These are phyloP conservation scores for Pichia norvegensis DNA, from an alignment of 1,139 yeast genomes.

Conservation along the genomic window DNA sequence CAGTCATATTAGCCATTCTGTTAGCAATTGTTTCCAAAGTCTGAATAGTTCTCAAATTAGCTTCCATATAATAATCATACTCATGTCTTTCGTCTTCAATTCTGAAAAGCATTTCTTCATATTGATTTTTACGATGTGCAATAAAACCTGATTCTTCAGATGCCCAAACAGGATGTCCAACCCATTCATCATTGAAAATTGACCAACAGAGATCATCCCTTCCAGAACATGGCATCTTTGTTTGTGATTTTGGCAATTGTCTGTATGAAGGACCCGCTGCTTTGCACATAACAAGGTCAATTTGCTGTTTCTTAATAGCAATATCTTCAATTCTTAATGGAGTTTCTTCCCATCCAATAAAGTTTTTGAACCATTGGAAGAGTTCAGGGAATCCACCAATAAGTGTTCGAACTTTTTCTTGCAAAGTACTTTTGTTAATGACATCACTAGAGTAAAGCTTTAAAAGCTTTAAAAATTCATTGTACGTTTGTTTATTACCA, in stretches of 20 bases:
- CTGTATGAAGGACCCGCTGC: slow-evolving; percentile 93
- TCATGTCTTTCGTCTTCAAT: slow-evolving; percentile 97
- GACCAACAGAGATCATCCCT: slow-evolving; percentile 99
- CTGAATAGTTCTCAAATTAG: slow-evolving; percentile 90
- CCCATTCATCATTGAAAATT: slow-evolving; percentile 97
- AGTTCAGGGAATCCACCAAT: slow-evolving; percentile 76
- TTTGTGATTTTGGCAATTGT: slow-evolving; percentile 86
- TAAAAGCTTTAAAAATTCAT: slow-evolving; percentile 81
- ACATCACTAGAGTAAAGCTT: slow-evolving; percentile 86
- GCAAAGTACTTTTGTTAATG: slow-evolving; percentile 72
- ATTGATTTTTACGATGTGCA: slow-evolving; percentile 95
- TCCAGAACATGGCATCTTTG: slow-evolving; percentile 96
- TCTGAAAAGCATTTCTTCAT: slow-evolving; percentile 89
- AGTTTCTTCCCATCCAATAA: slow-evolving; percentile 77
- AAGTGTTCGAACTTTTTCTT: slow-evolving; percentile 78
- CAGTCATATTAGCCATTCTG: slow-evolving; percentile 86
- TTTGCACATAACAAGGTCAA: slow-evolving; percentile 80
- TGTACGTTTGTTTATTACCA: slow-evolving; percentile 83
- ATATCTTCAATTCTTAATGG: slow-evolving; percentile 82
- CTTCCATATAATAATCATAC: slow-evolving; percentile 91
- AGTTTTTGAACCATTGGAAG: slow-evolving; percentile 82
- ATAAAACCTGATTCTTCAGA: slow-evolving; percentile 97
- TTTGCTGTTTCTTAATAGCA: slow-evolving; percentile 79
- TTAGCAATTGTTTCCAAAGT: slow-evolving; percentile 92
- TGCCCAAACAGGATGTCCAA: slow-evolving; percentile 99